phyloP scores from a whole-genome alignment of 352 stramenopile genomes.

The Pythium myriotylum region DNA sequence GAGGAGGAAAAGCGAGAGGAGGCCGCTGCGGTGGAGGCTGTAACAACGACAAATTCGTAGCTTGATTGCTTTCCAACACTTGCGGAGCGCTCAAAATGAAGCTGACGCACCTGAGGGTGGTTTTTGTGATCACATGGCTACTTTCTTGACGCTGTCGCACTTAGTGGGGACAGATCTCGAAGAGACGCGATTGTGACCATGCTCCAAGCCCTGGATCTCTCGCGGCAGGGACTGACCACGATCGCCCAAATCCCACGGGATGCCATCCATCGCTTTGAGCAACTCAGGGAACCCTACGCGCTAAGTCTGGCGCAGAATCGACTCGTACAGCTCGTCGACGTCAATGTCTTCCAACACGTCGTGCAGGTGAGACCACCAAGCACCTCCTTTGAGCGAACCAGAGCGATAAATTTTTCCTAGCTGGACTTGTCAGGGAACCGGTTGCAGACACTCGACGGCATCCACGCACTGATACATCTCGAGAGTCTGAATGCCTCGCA shows the following conservation, averaged over 20 bases:
- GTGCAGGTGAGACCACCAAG: constrained; percentile 33
- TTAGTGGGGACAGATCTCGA: constrained; percentile 9
- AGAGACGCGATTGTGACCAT: constrained; percentile 22
- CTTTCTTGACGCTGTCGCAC: too few species aligned
- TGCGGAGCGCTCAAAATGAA: too few species aligned
- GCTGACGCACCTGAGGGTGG: too few species aligned
- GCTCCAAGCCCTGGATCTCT: constrained; percentile 48
- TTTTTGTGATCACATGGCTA: too few species aligned
- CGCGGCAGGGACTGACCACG: constrained; percentile 47
- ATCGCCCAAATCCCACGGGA: constrained; percentile 53
- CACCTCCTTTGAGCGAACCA: background rate
- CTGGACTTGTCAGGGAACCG: constrained; percentile 67
- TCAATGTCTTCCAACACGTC: constrained; percentile 52
- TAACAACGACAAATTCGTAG: too few species aligned
- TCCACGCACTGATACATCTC: constrained; percentile 45
- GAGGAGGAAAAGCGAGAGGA: too few species aligned
- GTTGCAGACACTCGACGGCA: constrained; percentile 49
- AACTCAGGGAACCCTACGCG: constrained; percentile 36
- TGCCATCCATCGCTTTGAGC: constrained; percentile 45
- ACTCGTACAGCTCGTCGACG: constrained; percentile 38
- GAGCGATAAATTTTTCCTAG: constrained; percentile 20
- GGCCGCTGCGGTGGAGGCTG: too few species aligned
- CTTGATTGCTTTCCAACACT: too few species aligned
- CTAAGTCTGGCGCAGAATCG: constrained; percentile 59
- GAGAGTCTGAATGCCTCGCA: constrained; percentile 52